These are phyloP conservation scores for Oryza australiensis DNA, from an alignment of 176 grass and related monocot genomes.

Conservation along the genomic window DNA sequence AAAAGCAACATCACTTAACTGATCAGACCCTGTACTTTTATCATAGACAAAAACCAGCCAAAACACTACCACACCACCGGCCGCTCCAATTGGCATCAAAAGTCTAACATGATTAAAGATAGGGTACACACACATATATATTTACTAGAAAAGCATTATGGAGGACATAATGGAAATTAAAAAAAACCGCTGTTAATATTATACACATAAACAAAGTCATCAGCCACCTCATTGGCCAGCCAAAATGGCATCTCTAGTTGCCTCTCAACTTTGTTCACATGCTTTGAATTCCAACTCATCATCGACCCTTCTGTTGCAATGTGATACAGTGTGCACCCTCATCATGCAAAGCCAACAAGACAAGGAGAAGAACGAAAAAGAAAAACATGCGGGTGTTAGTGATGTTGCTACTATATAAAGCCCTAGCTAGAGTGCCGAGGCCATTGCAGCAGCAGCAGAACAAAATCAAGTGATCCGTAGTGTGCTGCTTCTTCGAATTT, in stretches of 20 bases:
- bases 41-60: conserved; percentile 13
- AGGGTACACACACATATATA: not conserved
- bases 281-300: conserved; percentile 21
- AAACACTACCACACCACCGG: conserved; percentile 15
- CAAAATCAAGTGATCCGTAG: not conserved
- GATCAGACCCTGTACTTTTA: conserved; percentile 8
- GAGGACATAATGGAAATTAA: not conserved
- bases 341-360: not conserved
- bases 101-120: not conserved
- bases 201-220: not conserved
- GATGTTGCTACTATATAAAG: conserved; percentile 48
- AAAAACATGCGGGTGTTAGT: not conserved
- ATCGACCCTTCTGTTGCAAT: not conserved
- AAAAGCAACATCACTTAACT: conserved; percentile 17
- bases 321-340: conserved; percentile 25
- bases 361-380: not conserved
- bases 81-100: conserved; percentile 31
- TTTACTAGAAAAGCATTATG: not conserved
- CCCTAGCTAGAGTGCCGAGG: conserved; percentile 7
- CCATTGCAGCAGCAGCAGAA: conserved; percentile 17
- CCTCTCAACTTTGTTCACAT: conserved; percentile 7
- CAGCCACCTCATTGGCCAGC: not conserved
- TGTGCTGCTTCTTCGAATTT: not conserved
- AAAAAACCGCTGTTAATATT: conserved; percentile 26
- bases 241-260: conserved; percentile 13